These are phyloP conservation scores for Paramecium pentaurelia DNA, from an alignment of 73 alveolate genomes.

Conservation along the genomic window DNA sequence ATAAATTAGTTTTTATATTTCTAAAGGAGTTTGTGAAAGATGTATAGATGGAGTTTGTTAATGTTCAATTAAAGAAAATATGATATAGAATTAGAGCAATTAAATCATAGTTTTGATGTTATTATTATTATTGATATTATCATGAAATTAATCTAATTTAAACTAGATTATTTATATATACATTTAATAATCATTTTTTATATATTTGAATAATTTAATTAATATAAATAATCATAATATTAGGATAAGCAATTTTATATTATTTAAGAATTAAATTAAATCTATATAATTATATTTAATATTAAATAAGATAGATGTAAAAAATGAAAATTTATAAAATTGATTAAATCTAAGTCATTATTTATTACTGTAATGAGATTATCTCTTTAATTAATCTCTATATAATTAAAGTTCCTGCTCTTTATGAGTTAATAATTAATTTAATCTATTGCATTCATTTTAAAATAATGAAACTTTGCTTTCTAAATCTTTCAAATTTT, in stretches of 20 bases:
- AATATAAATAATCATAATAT: too few relatives aligned
- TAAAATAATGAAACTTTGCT: not conserved
- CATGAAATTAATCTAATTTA: not conserved
- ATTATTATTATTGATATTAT: not conserved
- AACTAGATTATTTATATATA: too few relatives aligned
- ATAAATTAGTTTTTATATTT: not conserved
- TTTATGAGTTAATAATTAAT: not conserved
- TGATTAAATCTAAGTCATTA: not conserved
- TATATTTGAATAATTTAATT: too few relatives aligned
- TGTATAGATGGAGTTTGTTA: slow-evolving; percentile 29
- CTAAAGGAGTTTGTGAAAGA: not conserved
- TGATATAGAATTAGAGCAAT: not conserved
- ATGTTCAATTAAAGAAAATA: slow-evolving; percentile 6
- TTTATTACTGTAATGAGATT: not conserved
- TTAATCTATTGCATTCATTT: not conserved
- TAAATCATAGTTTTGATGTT: not conserved
- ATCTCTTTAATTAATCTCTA: slow-evolving; percentile 12
- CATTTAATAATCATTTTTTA: too few relatives aligned
- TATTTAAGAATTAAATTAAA: too few relatives aligned
- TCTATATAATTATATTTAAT: too few relatives aligned
- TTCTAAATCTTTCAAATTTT: not conserved
- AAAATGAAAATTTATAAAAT: not conserved
- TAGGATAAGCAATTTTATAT: too few relatives aligned
- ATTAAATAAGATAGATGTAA: too few relatives aligned
- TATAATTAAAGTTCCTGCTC: not conserved